phyloP scores from a whole-genome alignment of 2,329 filamentous ascomycete species.

The Colletotrichum sp. region DNA sequence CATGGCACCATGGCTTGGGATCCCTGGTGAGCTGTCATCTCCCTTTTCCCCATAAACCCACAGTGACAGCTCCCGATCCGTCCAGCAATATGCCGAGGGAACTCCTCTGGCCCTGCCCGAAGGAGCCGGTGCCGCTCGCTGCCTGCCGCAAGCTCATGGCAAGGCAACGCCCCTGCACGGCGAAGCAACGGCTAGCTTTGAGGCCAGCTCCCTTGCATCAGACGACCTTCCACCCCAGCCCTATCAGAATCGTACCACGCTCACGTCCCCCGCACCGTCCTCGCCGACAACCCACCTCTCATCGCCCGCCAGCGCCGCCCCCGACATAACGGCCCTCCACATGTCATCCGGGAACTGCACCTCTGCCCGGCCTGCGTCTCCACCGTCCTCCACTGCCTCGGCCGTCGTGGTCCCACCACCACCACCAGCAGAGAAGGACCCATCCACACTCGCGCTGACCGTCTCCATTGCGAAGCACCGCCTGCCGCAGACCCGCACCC shows the following conservation, averaged over 20 bases:
- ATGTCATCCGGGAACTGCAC: slow-evolving; percentile 46
- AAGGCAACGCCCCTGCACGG: not conserved
- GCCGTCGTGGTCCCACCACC: not conserved
- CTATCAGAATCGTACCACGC: slow-evolving; percentile 56
- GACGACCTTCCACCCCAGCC: not conserved
- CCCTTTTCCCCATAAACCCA: not conserved
- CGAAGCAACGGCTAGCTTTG: not conserved
- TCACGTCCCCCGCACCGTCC: slow-evolving; percentile 54
- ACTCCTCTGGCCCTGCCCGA: not conserved
- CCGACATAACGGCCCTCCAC: slow-evolving; percentile 53
- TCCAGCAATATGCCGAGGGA: not conserved
- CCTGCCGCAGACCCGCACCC: slow-evolving; percentile 48
- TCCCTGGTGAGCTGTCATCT: not conserved
- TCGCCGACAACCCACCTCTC: slow-evolving; percentile 68
- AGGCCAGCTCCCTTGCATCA: not conserved
- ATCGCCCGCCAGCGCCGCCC: slow-evolving; percentile 61
- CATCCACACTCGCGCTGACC: slow-evolving; percentile 42
- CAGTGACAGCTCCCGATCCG: not conserved
- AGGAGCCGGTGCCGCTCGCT: not conserved
- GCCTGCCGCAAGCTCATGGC: not conserved
- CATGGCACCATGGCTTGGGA: slow-evolving; percentile 2
- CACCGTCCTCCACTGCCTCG: not conserved
- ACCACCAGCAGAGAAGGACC: not conserved
- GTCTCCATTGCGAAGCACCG: slow-evolving; percentile 53
- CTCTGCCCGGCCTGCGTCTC: slow-evolving; percentile 30